These are phyloP conservation scores for Castanea crenata DNA, from an alignment of 306 rosid genomes.

Conservation along the genomic window DNA sequence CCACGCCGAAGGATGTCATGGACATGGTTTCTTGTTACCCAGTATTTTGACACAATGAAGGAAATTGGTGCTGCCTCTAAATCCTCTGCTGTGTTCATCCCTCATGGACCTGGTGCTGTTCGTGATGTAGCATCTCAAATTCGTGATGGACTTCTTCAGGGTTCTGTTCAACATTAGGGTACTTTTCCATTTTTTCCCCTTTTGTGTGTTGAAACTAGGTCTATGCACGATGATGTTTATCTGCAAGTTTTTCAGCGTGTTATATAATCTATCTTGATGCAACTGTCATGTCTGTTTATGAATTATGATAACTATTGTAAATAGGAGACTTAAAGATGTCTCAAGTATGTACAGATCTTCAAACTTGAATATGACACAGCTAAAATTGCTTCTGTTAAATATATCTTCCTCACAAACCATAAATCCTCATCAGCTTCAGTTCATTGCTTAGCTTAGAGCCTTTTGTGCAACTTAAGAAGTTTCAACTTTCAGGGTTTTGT, in stretches of 20 bases:
- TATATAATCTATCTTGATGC: neutral
- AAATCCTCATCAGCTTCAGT: too few species aligned
- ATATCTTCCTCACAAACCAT: too few species aligned
- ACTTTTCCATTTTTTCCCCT: neutral
- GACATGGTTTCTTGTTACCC: slow-evolving; percentile 98
- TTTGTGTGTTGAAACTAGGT: neutral
- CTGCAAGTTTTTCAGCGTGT: slow-evolving; percentile 10
- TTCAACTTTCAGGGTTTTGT: too few species aligned
- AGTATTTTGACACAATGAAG: slow-evolving; percentile 95
- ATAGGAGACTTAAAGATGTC: neutral
- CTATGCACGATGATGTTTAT: neutral
- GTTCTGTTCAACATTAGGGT: slow-evolving; percentile 37
- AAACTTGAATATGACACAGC: neutral
- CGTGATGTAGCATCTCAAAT: slow-evolving; percentile 81
- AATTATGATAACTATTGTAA: neutral
- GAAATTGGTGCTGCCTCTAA: slow-evolving; percentile 92
- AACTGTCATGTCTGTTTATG: neutral
- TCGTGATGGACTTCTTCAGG: slow-evolving; percentile 94
- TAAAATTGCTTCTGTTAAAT: neutral
- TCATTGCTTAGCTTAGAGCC: too few species aligned
- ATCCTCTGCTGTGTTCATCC: slow-evolving; percentile 92
- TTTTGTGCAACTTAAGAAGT: too few species aligned
- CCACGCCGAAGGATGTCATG: slow-evolving; percentile 88
- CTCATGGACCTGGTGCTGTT: slow-evolving; percentile 98
- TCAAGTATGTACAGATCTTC: neutral